These are phyloP conservation scores for Xerocomus nothofagi DNA, from an alignment of 1,284 basidiomycete genomes.

Conservation along the genomic window DNA sequence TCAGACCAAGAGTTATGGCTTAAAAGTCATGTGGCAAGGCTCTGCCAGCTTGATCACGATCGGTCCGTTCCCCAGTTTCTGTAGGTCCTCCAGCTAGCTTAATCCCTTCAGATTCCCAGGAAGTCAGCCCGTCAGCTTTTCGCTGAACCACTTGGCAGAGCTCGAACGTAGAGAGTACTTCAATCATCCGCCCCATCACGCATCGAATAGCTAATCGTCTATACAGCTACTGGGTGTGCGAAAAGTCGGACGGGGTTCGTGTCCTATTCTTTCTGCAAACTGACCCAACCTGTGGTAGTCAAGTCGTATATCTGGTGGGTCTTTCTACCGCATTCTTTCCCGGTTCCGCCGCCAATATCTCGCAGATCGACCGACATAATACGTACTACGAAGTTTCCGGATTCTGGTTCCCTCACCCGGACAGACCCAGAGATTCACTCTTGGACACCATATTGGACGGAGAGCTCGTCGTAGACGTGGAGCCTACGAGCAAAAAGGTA, in stretches of 20 bases:
- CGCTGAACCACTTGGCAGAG: conserved; percentile 63
- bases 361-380: conserved; percentile 94
- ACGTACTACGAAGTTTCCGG: conserved; percentile 74
- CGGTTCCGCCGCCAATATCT: conserved; percentile 5
- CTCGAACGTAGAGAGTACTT: conserved; percentile 84
- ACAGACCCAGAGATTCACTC: conserved; percentile 62
- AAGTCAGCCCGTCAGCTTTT: conserved; percentile 91
- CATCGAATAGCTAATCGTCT: conserved; percentile 13
- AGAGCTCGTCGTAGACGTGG: conserved; percentile 91
- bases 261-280: conserved; percentile 87
- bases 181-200: conserved; percentile 2
- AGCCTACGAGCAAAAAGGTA: conserved; percentile 71
- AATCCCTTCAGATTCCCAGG: conserved; percentile 75
- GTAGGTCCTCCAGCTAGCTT: conserved; percentile 5
- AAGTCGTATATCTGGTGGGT: conserved; percentile 81
- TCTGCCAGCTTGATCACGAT: conserved; percentile 64
- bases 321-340: not conserved
- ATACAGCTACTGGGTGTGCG: conserved; percentile 95
- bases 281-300: conserved; percentile 58
- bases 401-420: conserved; percentile 88
- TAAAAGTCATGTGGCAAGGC: conserved; percentile 56
- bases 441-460: conserved; percentile 89
- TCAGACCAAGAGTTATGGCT: conserved; percentile 65
- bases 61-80: conserved; percentile 41
- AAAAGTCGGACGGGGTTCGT: conserved; percentile 98